Evolutionary conservation across 2,329 filamentous ascomycete genomes (phyloP).

Genomic region (Teratosphaeria viscida): DNA sequence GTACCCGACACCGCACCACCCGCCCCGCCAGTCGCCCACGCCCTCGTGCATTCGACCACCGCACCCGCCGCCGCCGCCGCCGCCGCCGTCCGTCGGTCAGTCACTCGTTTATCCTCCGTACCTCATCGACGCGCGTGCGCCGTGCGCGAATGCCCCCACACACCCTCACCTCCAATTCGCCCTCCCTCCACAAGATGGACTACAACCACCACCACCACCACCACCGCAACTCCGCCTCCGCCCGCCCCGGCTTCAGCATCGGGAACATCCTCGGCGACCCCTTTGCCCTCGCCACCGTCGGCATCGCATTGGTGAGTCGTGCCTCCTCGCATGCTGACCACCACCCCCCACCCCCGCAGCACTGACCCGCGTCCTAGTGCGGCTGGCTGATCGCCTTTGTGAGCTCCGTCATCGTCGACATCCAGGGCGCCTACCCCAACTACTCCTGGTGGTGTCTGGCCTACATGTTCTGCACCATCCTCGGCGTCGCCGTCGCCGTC

Average conservation of each 20-base stretch:
- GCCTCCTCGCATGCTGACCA: slow-evolving; percentile 22
- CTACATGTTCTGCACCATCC: slow-evolving; percentile 74
- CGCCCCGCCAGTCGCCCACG: background rate
- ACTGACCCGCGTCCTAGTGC: slow-evolving; percentile 46
- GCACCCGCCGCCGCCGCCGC: background rate
- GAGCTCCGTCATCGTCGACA: slow-evolving; percentile 63
- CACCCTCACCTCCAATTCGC: slow-evolving; percentile 5
- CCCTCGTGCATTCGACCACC: background rate
- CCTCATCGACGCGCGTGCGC: background rate
- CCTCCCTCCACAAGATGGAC: slow-evolving; percentile 22
- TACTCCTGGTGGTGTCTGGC: slow-evolving; percentile 88
- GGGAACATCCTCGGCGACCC: slow-evolving; percentile 93
- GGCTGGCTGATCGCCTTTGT: slow-evolving; percentile 93
- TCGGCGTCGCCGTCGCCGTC: slow-evolving; percentile 70
- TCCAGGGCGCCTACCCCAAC: slow-evolving; percentile 55
- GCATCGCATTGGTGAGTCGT: slow-evolving; percentile 69
- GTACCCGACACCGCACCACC: background rate
- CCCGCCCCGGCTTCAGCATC: slow-evolving; percentile 51
- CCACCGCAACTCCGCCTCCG: slow-evolving; percentile 2
- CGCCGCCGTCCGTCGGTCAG: background rate
- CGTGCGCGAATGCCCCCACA: background rate
- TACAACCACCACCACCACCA: slow-evolving; percentile 5
- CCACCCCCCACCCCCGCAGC: too few species aligned
- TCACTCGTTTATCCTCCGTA: background rate
- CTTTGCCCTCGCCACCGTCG: slow-evolving; percentile 88